Percentiles rank a stretch among this genome's conserved stretches.
phyloP scores from a whole-genome alignment of 495 filamentous ascomycete genomes.

The Neurospora sp. region DNA sequence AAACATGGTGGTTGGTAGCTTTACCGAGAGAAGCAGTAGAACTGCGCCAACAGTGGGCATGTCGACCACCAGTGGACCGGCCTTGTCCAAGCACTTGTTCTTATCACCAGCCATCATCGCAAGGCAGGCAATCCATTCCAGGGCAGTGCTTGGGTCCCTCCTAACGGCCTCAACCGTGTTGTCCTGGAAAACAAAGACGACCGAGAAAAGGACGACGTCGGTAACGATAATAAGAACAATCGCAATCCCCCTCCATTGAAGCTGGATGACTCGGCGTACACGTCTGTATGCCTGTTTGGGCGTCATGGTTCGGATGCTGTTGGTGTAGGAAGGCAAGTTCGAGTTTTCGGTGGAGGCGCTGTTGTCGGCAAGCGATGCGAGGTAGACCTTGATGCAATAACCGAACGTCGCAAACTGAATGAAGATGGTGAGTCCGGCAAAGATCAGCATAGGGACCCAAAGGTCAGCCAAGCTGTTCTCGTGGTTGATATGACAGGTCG shows the following conservation, averaged over 20 bases:
- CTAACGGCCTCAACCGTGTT: conserved; percentile 48
- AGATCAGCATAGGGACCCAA: conserved; percentile 80
- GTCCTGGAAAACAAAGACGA: conserved; percentile 83
- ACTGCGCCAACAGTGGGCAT: conserved; percentile 73
- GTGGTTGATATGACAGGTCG: conserved; percentile 88
- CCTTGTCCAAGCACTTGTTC: conserved; percentile 50
- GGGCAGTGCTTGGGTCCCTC: conserved; percentile 41
- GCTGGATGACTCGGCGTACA: conserved; percentile 71
- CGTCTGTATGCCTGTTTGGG: conserved; percentile 82
- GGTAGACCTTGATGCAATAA: conserved; percentile 92
- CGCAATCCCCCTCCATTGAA: conserved; percentile 88
- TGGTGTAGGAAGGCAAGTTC: conserved; percentile 64
- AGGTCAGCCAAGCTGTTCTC: conserved; percentile 68
- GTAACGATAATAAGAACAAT: conserved; percentile 79
- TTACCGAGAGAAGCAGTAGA: conserved; percentile 69
- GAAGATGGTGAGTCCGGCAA: conserved; percentile 66
- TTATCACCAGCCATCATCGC: conserved; percentile 48
- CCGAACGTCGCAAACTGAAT: conserved; percentile 77
- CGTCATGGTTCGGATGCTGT: conserved; percentile 72
- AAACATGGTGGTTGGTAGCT: conserved; percentile 9
- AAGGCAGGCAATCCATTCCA: conserved; percentile 64
- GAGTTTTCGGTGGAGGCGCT: conserved; percentile 59
- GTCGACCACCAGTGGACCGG: conserved; percentile 50
- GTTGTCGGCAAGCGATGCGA: conserved; percentile 71
- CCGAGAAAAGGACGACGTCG: conserved; percentile 84